Base-by-base conservation (phyloP, 2,329 filamentous ascomycete genomes). In the Verticillium dahliae region DNA sequence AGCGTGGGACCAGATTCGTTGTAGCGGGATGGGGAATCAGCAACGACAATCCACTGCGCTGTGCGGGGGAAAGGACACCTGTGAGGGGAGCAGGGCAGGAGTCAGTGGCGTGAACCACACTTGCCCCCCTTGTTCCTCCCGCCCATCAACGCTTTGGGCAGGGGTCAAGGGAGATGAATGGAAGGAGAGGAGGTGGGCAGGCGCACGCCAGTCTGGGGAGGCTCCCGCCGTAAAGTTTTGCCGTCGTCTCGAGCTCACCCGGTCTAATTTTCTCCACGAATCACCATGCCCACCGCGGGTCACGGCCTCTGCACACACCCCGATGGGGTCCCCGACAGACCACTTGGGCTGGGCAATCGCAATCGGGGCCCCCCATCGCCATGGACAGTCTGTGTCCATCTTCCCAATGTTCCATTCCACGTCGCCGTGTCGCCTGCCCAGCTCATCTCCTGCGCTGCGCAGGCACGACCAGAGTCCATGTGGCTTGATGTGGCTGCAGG, bases 191-290 rank as follows among this genome's bases (percentile, higher is more conserved):
- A 10, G 15, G 41, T 22, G 41, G 41, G 41, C 41, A 50, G 41
- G 41, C n/a, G 11, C 41, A 50, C 41, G 41, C 41, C 41, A 50
- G 41, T 50, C 41, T 50, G 41, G 41, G 41, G 41, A 50, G 41
- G 41, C 41, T 50, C 41, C 41, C 57, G 57, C 57, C 57, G 57
- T 27, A 58, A 58, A 58, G 57, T 58, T 58, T 58, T 58, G 38
- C 57, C 57, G 57, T 58, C 57, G 38, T 7, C 33, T 45, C 6
- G 57, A 45, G 38, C 18, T 15, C 31, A 10, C 22, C 14, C 57
- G 57, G 57, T 41, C 37, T 31, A 35, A 45, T 39, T 45, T 58
- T 58, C 57, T 58, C 57, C 57, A 58, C 57, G 37, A 58, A 58
- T 58, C 1, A 14, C 6, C 15, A 7, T 50, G 18, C 18, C 41